phyloP scores from a whole-genome alignment of 805 yeast species.

The Suhomyces vadensis region DNA sequence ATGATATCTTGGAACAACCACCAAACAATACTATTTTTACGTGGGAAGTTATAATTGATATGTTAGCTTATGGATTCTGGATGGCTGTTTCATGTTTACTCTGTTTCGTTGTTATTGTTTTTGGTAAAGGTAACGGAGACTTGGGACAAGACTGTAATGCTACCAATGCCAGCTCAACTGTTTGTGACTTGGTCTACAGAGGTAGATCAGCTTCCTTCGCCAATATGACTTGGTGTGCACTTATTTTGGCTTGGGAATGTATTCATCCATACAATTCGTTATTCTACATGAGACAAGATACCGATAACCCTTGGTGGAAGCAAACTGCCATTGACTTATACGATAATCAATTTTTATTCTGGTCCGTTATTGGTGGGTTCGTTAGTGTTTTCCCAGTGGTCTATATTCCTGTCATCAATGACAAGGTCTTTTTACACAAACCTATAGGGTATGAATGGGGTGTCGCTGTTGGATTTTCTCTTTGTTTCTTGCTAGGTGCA shows the following conservation, averaged over 20 bases:
- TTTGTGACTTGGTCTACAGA: constrained; percentile 64
- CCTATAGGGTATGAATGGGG: constrained; percentile 84
- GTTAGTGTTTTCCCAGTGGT: constrained; percentile 76
- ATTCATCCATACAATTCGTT: constrained; percentile 69
- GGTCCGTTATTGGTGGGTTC: constrained; percentile 76
- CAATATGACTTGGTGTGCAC: constrained; percentile 84
- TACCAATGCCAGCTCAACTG: constrained; percentile 30
- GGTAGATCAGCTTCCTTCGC: constrained; percentile 80
- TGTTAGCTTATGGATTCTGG: constrained; percentile 69
- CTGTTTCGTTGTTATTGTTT: constrained; percentile 65
- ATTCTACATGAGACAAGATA: constrained; percentile 67
- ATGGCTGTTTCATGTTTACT: constrained; percentile 72
- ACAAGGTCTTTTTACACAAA: constrained; percentile 69
- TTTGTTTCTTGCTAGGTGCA: constrained; percentile 57
- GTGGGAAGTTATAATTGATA: constrained; percentile 65
- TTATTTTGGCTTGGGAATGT: constrained; percentile 83
- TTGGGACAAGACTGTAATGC: constrained; percentile 68
- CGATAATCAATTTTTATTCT: constrained; percentile 74
- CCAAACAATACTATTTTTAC: constrained; percentile 69
- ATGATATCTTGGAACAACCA: constrained; percentile 62
- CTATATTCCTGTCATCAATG: constrained; percentile 85
- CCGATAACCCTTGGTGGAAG: constrained; percentile 53
- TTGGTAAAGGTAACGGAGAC: constrained; percentile 63
- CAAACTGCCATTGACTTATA: constrained; percentile 67
- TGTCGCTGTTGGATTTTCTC: constrained; percentile 58